Evolutionary conservation across 257 asterid species (phyloP).

Genomic region (Fraxinus excelsior): DNA sequence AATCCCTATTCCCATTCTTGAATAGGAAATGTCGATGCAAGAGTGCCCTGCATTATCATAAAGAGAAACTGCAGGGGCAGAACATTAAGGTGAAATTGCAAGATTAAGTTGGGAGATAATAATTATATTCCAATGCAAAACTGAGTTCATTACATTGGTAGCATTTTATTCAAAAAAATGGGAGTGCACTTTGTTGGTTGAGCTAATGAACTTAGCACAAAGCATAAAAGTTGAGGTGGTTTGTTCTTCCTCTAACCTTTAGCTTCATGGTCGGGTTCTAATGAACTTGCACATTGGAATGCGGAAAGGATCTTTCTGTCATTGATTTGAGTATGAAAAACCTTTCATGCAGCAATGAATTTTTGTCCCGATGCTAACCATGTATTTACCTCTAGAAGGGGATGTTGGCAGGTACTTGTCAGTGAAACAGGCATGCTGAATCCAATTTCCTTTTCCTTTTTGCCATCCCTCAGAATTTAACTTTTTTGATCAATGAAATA

Average conservation of each 20-base stretch:
- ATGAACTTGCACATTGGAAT: no score
- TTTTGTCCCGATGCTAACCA: conserved; percentile 7
- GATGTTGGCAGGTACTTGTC: conserved; percentile 53
- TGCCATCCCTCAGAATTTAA: conserved; percentile 71
- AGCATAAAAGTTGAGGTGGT: no score
- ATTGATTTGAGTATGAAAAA: no score
- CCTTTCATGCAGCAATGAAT: conserved; percentile 7
- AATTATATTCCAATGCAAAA: no score
- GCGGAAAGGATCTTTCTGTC: no score
- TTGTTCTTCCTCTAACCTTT: no score
- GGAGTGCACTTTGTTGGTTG: no score
- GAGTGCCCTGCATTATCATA: background rate
- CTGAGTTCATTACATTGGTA: no score
- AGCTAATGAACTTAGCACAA: no score
- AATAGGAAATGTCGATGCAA: background rate
- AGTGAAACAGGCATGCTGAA: conserved; percentile 69
- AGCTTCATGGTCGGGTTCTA: no score
- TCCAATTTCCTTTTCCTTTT: conserved; percentile 74
- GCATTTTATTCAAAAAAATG: no score
- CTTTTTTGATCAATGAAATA: conserved; percentile 55
- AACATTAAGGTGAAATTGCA: background rate
- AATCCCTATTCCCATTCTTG: background rate
- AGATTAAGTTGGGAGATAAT: background rate
- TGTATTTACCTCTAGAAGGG: conserved; percentile 64
- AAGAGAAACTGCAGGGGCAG: background rate